Evolutionary conservation across 306 rosid genomes (phyloP), one percentile per base, ranked within the genome.

Genomic region (Prunus mongolica): DNA sequence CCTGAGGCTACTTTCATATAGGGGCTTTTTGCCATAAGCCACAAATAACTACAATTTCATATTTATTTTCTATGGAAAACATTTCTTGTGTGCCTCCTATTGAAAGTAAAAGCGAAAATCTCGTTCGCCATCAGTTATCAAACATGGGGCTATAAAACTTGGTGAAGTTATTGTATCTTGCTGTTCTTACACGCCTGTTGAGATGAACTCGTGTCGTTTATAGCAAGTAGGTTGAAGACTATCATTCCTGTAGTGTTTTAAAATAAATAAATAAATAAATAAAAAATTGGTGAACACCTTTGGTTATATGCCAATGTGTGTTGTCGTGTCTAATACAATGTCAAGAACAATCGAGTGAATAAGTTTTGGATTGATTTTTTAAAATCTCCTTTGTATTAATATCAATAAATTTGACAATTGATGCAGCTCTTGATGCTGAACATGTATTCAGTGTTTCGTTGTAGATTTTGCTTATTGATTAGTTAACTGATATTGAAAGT

Each of bases 381-480:
- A 0, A 22, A 13, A 12, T 18, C 25, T 34, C 32, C 65, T 65
- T 52, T 66, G 8, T 24, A 6, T 5, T 11, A 19, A 49, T 71
- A 30, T 38, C 64, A 52, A 49, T 41, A 41, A 44, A 19, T 11
- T n/a, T 67, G 44, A 49, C 71, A 50, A 57, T 57, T 30, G n/a
- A 30, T 6, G 56, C 44, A 70, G 83, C 78, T 67, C 54, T 51
- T 72, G 76, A 67, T 22, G 64, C 63, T 77, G 74, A 55, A 25
- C 25, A 38, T 76, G 19, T 45, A 12, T 20, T 6, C 44, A 66
- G 45, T 52, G 41, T 22, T 76, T 58, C 1, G 34, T 68, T 13
- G 12, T 55, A 15, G 2, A 15, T 19, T 25, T 1, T 56, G 20
- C 32, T 77, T 41, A 25, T 58, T 68, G 69, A 67, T 45, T 22